These are phyloP conservation scores for Hypoxylon crocopeplum DNA, from an alignment of 495 filamentous ascomycete genomes.

Conservation along the genomic window DNA sequence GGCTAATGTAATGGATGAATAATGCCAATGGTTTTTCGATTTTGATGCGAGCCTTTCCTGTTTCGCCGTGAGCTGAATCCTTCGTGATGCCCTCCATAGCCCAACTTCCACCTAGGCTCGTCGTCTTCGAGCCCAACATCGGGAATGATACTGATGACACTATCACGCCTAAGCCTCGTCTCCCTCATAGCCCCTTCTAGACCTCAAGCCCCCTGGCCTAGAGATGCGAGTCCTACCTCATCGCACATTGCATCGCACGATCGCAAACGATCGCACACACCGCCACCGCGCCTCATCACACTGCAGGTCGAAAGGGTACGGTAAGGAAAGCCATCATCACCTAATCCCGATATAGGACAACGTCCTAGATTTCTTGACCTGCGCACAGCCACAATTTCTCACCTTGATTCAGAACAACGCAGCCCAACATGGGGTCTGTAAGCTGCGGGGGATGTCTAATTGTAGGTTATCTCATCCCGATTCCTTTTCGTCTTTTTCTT, in stretches of 20 bases:
- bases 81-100: background rate
- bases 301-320: slow-evolving; percentile 1
- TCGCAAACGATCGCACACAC: slow-evolving; percentile 5
- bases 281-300: slow-evolving; percentile 17
- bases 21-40: background rate
- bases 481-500: background rate
- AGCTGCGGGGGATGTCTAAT: slow-evolving; percentile 8
- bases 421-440: slow-evolving; percentile 6
- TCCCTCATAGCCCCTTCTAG: slow-evolving; percentile 14
- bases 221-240: slow-evolving; percentile 4
- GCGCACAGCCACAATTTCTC: slow-evolving; percentile 14
- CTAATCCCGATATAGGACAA: background rate
- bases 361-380: background rate
- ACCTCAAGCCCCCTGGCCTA: background rate
- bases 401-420: slow-evolving; percentile 8
- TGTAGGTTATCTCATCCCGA: background rate
- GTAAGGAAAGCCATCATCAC: background rate
- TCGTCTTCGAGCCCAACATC: background rate
- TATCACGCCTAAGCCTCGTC: slow-evolving; percentile 3
- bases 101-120: background rate
- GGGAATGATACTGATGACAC: slow-evolving; percentile 1
- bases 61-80: no score
- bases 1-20: slow-evolving; percentile 5
- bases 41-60: background rate
- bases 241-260: slow-evolving; percentile 10